Conservation (phyloP, 495 filamentous ascomycete species). For the Penicillium maclennaniae region DNA sequence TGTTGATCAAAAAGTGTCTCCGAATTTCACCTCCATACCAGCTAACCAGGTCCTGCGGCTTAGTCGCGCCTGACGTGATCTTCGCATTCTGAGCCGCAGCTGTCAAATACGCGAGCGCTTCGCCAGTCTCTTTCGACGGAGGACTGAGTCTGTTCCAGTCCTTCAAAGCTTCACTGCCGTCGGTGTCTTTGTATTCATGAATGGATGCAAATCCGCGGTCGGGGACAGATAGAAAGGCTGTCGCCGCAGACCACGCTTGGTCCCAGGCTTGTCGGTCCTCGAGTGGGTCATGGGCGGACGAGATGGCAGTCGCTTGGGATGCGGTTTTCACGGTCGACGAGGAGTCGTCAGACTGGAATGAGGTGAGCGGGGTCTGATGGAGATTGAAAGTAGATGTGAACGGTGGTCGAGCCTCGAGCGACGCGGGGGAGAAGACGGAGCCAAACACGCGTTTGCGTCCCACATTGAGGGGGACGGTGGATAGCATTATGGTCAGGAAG, state of each 20-base stretch:
- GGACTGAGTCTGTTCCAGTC: constrained; percentile 30
- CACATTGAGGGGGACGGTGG: constrained; percentile 28
- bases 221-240: constrained; percentile 57
- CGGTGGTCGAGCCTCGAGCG: constrained; percentile 25
- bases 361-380: constrained; percentile 15
- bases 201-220: constrained; percentile 29
- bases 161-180: constrained; percentile 28
- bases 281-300: constrained; percentile 5
- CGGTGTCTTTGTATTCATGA: constrained; percentile 19
- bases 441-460: constrained; percentile 45
- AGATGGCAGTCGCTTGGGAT: constrained; percentile 13
- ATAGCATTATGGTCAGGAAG: constrained; percentile 18
- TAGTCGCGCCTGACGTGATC: constrained; percentile 1
- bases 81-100: constrained; percentile 16
- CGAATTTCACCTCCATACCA: constrained; percentile 54
- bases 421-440: constrained; percentile 51
- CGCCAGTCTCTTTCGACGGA: constrained; percentile 30
- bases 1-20: constrained; percentile 47
- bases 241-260: constrained; percentile 66
- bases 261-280: constrained; percentile 60
- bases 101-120: constrained; percentile 42
- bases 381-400: constrained; percentile 6
- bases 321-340: constrained; percentile 19
- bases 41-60: constrained; percentile 31
- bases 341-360: constrained; percentile 17